phyloP scores from a whole-genome alignment of 257 asterid species.

The Craterostigma plantagineum region DNA sequence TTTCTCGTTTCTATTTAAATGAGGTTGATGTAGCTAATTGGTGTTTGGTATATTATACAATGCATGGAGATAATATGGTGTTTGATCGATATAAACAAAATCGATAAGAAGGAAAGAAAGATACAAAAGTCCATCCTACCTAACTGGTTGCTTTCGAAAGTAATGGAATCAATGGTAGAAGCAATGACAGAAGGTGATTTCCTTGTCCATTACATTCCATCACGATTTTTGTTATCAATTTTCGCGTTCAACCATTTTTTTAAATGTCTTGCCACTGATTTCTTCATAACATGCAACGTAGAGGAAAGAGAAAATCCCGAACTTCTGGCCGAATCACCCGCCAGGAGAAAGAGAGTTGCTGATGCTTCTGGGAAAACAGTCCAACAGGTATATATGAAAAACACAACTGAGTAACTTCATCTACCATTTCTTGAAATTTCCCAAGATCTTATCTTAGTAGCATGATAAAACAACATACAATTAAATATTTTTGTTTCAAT shows the following conservation, averaged over 20 bases:
- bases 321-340: conserved; percentile 73
- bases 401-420: background rate
- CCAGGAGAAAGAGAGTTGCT: conserved; percentile 66
- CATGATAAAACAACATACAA: background rate
- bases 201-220: conserved; percentile 3
- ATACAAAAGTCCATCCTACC: background rate
- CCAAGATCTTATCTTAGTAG: background rate
- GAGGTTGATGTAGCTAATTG: background rate
- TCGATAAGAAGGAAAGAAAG: too few relatives aligned
- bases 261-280: background rate
- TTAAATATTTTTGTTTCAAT: background rate
- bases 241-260: too few relatives aligned
- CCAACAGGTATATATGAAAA: conserved; percentile 47
- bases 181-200: conserved; percentile 76
- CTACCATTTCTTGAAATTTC: background rate
- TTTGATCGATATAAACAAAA: too few relatives aligned
- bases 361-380: conserved; percentile 85
- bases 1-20: too few relatives aligned
- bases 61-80: conserved; percentile 5
- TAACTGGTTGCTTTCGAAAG: conserved; percentile 11
- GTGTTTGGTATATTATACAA: background rate
- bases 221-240: background rate
- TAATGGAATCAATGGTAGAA: too few relatives aligned
- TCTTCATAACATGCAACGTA: conserved; percentile 9
- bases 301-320: conserved; percentile 98